Conservation (phyloP, 2,329 filamentous ascomycete genomes). For the Talaromyces sp. region DNA sequence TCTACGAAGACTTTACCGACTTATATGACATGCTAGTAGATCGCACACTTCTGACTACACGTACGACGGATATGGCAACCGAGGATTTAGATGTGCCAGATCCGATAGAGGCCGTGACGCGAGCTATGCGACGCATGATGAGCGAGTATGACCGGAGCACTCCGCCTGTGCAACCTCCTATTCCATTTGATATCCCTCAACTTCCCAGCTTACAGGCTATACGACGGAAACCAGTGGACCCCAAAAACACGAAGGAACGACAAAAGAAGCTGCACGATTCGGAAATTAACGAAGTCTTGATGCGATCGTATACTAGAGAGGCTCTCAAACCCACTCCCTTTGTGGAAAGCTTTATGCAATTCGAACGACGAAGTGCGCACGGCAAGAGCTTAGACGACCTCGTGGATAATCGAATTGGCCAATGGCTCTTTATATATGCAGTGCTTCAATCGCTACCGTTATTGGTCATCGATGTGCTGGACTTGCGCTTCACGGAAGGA, state of each 20-base stretch:
- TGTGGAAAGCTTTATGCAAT: slow-evolving; percentile 45
- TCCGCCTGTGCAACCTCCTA: slow-evolving; percentile 81
- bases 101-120: slow-evolving; percentile 54
- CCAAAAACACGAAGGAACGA: slow-evolving; percentile 69
- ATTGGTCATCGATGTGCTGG: slow-evolving; percentile 46
- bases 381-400: slow-evolving; percentile 44
- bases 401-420: slow-evolving; percentile 44
- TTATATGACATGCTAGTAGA: slow-evolving; percentile 88
- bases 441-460: slow-evolving; percentile 47
- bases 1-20: slow-evolving; percentile 80
- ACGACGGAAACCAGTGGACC: slow-evolving; percentile 58
- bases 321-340: slow-evolving; percentile 49
- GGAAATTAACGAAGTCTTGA: slow-evolving; percentile 71
- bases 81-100: slow-evolving; percentile 47
- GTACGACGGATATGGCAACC: slow-evolving; percentile 64
- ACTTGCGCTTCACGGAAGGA: slow-evolving; percentile 40
- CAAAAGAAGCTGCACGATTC: slow-evolving; percentile 69
- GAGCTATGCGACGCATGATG: slow-evolving; percentile 72
- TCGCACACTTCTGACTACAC: slow-evolving; percentile 68
- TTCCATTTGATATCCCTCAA: slow-evolving; percentile 82
- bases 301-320: slow-evolving; percentile 75
- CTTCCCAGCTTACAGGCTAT: slow-evolving; percentile 65
- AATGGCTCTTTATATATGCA: slow-evolving; percentile 50
- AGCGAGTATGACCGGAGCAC: slow-evolving; percentile 84
- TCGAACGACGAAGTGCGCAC: slow-evolving; percentile 41